Evolutionary conservation across 768 basidiomycete genomes (phyloP).

Genomic region (Suillus placidus): DNA sequence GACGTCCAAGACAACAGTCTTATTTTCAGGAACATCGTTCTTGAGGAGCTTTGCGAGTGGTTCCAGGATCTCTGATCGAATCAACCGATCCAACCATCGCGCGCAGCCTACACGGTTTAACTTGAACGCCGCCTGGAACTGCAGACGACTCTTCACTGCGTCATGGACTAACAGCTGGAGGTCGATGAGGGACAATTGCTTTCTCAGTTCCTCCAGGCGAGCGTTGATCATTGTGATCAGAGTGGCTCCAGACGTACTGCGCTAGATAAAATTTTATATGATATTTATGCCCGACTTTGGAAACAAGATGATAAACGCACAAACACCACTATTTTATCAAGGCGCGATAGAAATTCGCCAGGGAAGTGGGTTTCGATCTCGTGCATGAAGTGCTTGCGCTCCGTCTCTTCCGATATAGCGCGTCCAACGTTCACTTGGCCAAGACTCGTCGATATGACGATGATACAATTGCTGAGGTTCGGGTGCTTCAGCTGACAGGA

Average conservation of each 20-base stretch:
- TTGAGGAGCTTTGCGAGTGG: conserved; percentile 11
- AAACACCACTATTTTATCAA: conserved; percentile 13
- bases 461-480: conserved; percentile 9
- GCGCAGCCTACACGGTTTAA: conserved; percentile 4
- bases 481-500: neutral
- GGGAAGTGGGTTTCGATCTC: conserved; percentile 7
- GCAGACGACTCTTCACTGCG: neutral
- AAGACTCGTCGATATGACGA: conserved; percentile 10
- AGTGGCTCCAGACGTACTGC: conserved; percentile 5
- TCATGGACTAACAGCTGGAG: conserved; percentile 7
- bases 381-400: conserved; percentile 9
- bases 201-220: conserved; percentile 12
- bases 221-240: conserved; percentile 3
- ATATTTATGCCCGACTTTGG: neutral
- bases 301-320: neutral
- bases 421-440: conserved; percentile 6
- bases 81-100: conserved; percentile 8
- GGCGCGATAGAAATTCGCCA: conserved; percentile 9
- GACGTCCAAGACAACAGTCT: neutral
- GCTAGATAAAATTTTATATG: conserved; percentile 1
- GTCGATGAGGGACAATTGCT: conserved; percentile 5
- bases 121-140: neutral
- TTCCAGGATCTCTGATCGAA: conserved; percentile 10
- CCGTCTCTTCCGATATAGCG: conserved; percentile 5
- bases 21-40: conserved; percentile 4